These are phyloP conservation scores for Pseudopithomyces chartarum DNA, from an alignment of 2,329 filamentous ascomycete species.

Conservation along the genomic window DNA sequence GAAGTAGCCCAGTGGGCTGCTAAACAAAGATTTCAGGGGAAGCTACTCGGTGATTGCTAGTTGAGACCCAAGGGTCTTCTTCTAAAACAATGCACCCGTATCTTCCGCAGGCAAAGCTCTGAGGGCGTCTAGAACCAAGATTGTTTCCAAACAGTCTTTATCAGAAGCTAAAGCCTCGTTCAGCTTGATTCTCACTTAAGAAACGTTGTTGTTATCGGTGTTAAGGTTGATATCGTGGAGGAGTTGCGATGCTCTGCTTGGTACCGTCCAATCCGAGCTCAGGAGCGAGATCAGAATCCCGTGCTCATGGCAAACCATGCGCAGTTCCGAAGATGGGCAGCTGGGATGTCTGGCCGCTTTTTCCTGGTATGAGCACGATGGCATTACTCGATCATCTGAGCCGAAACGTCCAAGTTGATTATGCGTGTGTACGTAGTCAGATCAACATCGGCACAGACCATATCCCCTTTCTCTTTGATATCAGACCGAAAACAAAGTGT, in stretches of 20 bases:
- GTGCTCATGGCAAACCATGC: constrained; percentile 51
- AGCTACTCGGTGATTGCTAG: constrained; percentile 5
- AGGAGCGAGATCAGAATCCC: constrained; percentile 54
- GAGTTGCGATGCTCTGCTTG: background rate
- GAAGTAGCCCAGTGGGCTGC: constrained; percentile 52
- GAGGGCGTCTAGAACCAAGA: constrained; percentile 64
- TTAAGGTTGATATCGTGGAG: constrained; percentile 48
- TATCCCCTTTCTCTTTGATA: constrained; percentile 21
- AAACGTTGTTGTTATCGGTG: constrained; percentile 47
- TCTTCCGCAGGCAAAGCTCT: constrained; percentile 60
- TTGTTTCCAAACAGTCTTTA: constrained; percentile 41
- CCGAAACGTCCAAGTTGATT: constrained; percentile 57
- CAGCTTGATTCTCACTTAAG: constrained; percentile 33
- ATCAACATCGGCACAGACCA: constrained; percentile 54
- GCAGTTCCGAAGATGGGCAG: constrained; percentile 50
- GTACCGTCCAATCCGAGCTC: background rate
- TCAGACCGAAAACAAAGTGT: constrained; percentile 61
- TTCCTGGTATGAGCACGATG: constrained; percentile 46
- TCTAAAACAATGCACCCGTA: constrained; percentile 59
- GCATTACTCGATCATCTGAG: constrained; percentile 45
- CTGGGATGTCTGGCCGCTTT: constrained; percentile 40
- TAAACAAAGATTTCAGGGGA: constrained; percentile 55
- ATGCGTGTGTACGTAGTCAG: constrained; percentile 60
- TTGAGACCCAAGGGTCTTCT: constrained; percentile 16
- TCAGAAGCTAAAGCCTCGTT: constrained; percentile 34